Conservation (phyloP, 2,329 filamentous ascomycete genomes). For the Cladophialophora immunda region DNA sequence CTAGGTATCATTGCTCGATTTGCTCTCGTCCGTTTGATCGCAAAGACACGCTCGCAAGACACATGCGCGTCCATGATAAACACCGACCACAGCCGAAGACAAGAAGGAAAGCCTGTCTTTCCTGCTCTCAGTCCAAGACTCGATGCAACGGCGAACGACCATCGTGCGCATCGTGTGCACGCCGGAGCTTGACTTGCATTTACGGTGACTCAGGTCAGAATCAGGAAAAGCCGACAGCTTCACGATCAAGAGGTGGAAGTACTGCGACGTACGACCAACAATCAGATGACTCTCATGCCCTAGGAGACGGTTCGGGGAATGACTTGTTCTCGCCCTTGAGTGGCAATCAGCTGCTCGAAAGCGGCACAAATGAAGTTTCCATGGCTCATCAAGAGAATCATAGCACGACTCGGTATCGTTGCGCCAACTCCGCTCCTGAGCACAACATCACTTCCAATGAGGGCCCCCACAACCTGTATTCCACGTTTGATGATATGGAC, state of each 20-base stretch:
- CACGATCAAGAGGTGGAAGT: not conserved
- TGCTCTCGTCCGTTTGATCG: conserved; percentile 20
- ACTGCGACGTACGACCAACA: not conserved
- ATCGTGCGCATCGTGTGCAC: not conserved
- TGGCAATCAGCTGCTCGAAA: not conserved
- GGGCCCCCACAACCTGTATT: not conserved
- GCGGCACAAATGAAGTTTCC: not conserved
- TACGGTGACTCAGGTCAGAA: not conserved
- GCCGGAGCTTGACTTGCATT: not conserved
- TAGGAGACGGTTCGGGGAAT: not conserved
- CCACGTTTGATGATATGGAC: conserved; percentile 16
- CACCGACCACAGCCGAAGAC: not conserved
- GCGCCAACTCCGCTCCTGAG: not conserved
- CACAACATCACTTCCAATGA: not conserved
- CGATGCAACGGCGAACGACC: conserved; percentile 9
- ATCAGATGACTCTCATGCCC: not conserved
- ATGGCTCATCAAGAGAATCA: not conserved
- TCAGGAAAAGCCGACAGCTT: not conserved
- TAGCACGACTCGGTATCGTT: not conserved
- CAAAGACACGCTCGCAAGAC: conserved; percentile 17
- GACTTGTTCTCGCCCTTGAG: not conserved
- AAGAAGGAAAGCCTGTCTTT: conserved; percentile 20
- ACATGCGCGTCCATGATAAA: conserved; percentile 13
- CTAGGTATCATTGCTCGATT: conserved; percentile 16
- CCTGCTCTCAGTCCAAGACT: conserved; percentile 16